Conservation (phyloP, 306 rosid genomes). For the Quercus mongolica region DNA sequence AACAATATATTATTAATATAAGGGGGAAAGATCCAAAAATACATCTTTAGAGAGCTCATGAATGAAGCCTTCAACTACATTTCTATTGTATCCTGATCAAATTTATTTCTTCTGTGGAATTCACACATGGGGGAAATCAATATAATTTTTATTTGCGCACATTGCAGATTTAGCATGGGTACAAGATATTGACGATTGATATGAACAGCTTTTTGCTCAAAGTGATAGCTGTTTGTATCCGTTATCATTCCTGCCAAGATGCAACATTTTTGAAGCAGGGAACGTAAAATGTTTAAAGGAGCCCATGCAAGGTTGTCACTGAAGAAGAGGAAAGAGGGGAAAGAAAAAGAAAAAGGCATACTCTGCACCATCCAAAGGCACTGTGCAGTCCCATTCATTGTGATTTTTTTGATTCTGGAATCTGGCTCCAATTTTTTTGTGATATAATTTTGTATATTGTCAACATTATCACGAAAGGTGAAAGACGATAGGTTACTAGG, state of each 20-base stretch:
- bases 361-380: constrained; percentile 42
- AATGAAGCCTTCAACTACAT: background rate
- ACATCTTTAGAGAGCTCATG: background rate
- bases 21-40: background rate
- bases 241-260: constrained; percentile 16
- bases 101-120: background rate
- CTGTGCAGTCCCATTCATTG: constrained; percentile 45
- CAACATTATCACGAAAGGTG: constrained; percentile 36
- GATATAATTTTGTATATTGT: constrained; percentile 49
- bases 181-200: constrained; percentile 78
- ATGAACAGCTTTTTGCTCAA: constrained; percentile 10
- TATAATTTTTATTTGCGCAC: constrained; percentile 4
- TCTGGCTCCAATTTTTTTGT: constrained; percentile 40
- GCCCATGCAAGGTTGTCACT: constrained; percentile 29
- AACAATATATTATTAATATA: too few species aligned
- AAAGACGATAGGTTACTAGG: constrained; percentile 34
- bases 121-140: constrained; percentile 5
- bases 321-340: constrained; percentile 16
- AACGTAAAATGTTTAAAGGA: constrained; percentile 19
- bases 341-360: constrained; percentile 2
- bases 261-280: constrained; percentile 18
- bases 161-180: constrained; percentile 87
- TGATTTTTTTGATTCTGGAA: constrained; percentile 17
- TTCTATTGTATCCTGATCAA: constrained; percentile 5
- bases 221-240: constrained; percentile 22